Evolutionary conservation across 371 early-diverging fungal genomes (phyloP), one percentile per base, ranked within the genome.

Genomic region (Rhizopus delemar): DNA sequence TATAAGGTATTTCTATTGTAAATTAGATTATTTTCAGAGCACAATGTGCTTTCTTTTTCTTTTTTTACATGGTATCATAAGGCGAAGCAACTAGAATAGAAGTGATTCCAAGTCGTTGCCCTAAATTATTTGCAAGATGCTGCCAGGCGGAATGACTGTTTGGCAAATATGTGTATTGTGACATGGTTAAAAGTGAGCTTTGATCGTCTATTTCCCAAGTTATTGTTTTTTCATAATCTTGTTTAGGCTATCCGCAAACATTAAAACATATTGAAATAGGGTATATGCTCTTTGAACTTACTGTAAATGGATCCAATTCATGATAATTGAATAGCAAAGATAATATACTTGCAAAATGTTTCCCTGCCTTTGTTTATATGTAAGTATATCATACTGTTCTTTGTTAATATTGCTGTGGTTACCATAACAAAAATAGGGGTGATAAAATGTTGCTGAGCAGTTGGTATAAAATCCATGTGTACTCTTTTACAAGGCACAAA

Each of bases 141-240:
- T 43, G 8, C 43, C 43, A 48, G 31, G 48, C 29, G 16, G 48
- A 29, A 12, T 8, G 8, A 29, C 29, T 4, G 32, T 49, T 34
- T 51, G 11, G 48, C 29, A 28, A 1, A 29, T 48, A 31, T 41
- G 62, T 55, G 28, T 57, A 57, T 15, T 66, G 66, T 22, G 55
- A 62, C 35, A 66, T 16, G n/a, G 62, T 61, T 3, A 66, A 22
- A 28, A 62, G 29, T 8, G 59, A 62, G 6, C 33, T 28, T 8
- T 57, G 57, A 1, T 22, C 32, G 34, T 61, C 55, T 8, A 66
- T 58, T 9, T 38, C 32, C 62, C 62, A 66, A 43, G 54, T 38
- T 11, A 66, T 46, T 22, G 66, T 58, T 45, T 51, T 41, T 62
- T 66, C 66, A 51, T 49, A 36, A 45, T 59, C 66, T 58, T 62